Base-by-base conservation (phyloP, 1,284 basidiomycete species). In the Papiliotrema terrestris region DNA sequence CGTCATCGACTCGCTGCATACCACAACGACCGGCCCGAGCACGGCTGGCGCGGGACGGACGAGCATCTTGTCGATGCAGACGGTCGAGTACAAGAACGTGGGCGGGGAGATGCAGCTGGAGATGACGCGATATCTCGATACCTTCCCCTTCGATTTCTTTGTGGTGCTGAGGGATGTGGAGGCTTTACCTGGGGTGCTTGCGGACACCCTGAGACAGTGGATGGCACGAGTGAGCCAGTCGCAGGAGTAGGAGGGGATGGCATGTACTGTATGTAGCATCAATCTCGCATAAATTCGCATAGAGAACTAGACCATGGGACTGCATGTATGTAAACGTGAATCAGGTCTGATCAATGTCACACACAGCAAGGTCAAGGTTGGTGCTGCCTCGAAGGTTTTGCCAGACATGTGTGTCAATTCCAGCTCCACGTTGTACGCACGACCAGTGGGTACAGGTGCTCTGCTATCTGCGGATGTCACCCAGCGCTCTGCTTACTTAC, bases 81-180 rank as follows among this genome's bases (percentile, higher is more conserved):
- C 90, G 62, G 93, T 90, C 19, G 86, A 87, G 51, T 96, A 94
- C 81, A 87, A 86, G 71, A 83, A 82, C 51, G 83, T 89, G n/a
- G 85, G 89, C 59, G 95, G 95, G 20, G 74, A 76, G 59, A 86
- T 94, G 84, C 89, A 97, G 76, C 79, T 98, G 63, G 85, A 90
- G 69, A 85, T 97, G 81, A 83, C 88, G 66, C 84, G 90, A 48
- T 98, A 98, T 74, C 77, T 97, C 65, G 93, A 98, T 71, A 88
- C 91, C 3, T 98, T 99, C 83, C 96, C 96, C 0, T 98, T 98
- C 78, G 92, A 97, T 78, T 96, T 96, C 74, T 98, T 94, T 66
- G 88, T 98, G 49, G 89, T 99, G 17, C 78, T 99, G 45, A 81
- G 92, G 57, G 85, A 90, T 66, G 91, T 96, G 39, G 92, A 96